phyloP scores from a whole-genome alignment of 2,329 filamentous ascomycete genomes.

The Calonectria fujianensis region DNA sequence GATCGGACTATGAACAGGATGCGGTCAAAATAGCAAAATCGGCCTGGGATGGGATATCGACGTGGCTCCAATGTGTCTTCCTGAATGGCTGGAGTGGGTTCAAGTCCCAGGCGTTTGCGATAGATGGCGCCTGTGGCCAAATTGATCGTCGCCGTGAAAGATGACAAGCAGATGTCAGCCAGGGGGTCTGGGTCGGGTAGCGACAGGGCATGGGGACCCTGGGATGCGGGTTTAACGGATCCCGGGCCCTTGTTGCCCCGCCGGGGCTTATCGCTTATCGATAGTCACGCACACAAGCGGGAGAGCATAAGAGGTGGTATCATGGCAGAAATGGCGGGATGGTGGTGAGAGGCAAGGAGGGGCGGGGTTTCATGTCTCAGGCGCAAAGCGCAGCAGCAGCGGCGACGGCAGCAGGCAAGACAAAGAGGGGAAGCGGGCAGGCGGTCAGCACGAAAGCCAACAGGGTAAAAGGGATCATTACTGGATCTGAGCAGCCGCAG shows the following conservation, averaged over 20 bases:
- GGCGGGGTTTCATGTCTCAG: constrained; percentile 25
- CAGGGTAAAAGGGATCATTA: background rate
- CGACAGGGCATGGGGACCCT: constrained; percentile 27
- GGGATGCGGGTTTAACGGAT: constrained; percentile 31
- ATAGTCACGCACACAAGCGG: constrained; percentile 35
- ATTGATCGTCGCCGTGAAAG: constrained; percentile 17
- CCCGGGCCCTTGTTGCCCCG: constrained; percentile 23
- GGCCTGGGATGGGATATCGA: background rate
- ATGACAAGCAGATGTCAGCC: constrained; percentile 31
- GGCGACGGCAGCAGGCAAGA: background rate
- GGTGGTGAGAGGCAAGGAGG: constrained; percentile 23
- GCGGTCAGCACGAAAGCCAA: constrained; percentile 24
- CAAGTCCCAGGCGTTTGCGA: constrained; percentile 20
- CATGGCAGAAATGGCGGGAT: constrained; percentile 19
- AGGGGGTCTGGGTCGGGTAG: constrained; percentile 33
- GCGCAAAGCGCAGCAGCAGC: background rate
- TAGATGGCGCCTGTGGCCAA: background rate
- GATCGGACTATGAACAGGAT: constrained; percentile 8
- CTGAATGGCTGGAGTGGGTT: constrained; percentile 1
- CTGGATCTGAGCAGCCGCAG: constrained; percentile 17
- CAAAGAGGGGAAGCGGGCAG: constrained; percentile 5
- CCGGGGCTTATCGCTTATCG: constrained; percentile 44
- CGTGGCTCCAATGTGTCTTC: constrained; percentile 6
- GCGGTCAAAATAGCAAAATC: constrained; percentile 8
- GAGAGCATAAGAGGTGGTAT: constrained; percentile 9